Base-by-base conservation (phyloP, 1,284 basidiomycete species). In the Malassezia globosa region DNA sequence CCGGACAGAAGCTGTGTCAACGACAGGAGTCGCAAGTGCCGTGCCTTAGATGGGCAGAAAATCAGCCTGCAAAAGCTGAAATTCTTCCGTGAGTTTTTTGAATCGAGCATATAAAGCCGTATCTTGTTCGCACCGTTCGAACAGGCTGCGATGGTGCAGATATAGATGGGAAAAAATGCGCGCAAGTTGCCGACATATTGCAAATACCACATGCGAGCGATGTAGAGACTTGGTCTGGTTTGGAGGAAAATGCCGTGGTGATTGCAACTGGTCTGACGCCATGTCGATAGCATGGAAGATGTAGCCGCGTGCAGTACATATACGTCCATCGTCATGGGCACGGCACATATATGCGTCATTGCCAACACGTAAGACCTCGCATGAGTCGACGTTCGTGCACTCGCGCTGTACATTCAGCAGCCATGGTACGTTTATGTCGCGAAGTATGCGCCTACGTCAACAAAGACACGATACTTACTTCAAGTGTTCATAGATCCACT, bases 341-440 rank as follows among this genome's bases (percentile, higher is more conserved):
- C 92, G 89, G 65, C 92, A 97, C 3, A 96, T 76, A 73, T 92
- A 96, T 36, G 88, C 77, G 87, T 90, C 95, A 76, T 95, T 87
- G 43, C 84, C 86, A 13, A 90, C 89, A 72, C 92, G 92, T 90
- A 96, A 95, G 72, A 92, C 84, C 1, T 86, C 85, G 75, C 90
- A 96, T 7, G 83, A 80, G 42, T 48, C 35, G 0, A 56, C 56
- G 1, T 55, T 53, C 37, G 51, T 46, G 54, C 90, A 96, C 65
- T 86, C 83, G 55, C 81, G 79, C 63, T 92, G 82, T 16, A 96
- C 77, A 61, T 82, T 81, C 2, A 83, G 86, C 42, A 96, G 82
- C 44, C 95, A 79, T 0, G 89, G 87, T 58, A 87, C 83, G 0
- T 86, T 84, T 16, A 95, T 77, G 71, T 96, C 90, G 68, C 87